Conservation (phyloP, 2,329 filamentous ascomycete genomes). For the Aspergillus puulaauensis region DNA sequence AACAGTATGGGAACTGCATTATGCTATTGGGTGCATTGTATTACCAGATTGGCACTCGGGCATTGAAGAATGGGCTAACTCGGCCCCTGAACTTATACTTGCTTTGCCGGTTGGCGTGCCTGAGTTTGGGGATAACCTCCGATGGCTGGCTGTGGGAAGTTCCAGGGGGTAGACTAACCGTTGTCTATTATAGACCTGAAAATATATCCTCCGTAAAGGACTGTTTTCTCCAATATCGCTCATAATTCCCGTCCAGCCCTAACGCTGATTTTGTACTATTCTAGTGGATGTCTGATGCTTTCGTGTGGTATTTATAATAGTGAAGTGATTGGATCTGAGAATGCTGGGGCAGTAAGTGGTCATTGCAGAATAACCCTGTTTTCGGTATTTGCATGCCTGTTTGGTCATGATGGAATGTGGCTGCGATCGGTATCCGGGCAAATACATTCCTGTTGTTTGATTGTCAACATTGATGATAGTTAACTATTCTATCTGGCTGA, state of each 20-base stretch:
- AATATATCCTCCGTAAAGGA: too few species aligned
- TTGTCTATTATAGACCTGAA: too few species aligned
- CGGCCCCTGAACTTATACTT: fast-evolving
- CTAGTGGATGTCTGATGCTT: slow-evolving; percentile 58
- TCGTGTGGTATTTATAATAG: slow-evolving; percentile 65
- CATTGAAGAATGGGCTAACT: too few species aligned
- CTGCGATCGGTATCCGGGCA: slow-evolving; percentile 30
- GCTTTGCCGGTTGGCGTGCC: too few species aligned
- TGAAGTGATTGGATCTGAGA: slow-evolving; percentile 57
- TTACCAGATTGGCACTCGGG: too few species aligned
- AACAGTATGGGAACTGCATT: too few species aligned
- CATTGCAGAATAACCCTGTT: slow-evolving; percentile 6
- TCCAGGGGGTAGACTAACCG: too few species aligned
- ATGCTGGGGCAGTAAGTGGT: slow-evolving; percentile 22
- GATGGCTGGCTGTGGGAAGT: too few species aligned
- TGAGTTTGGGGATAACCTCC: too few species aligned
- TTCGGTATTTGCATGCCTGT: not conserved
- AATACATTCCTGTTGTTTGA: slow-evolving; percentile 32
- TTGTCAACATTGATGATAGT: slow-evolving; percentile 37
- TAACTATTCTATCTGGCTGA: slow-evolving; percentile 35
- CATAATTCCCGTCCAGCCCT: slow-evolving; percentile 35
- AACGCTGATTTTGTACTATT: slow-evolving; percentile 67
- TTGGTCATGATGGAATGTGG: slow-evolving; percentile 34
- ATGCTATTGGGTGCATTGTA: too few species aligned
- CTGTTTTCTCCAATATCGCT: too few species aligned